Conservation (phyloP, 306 rosid genomes). For the Quercus gilva region DNA sequence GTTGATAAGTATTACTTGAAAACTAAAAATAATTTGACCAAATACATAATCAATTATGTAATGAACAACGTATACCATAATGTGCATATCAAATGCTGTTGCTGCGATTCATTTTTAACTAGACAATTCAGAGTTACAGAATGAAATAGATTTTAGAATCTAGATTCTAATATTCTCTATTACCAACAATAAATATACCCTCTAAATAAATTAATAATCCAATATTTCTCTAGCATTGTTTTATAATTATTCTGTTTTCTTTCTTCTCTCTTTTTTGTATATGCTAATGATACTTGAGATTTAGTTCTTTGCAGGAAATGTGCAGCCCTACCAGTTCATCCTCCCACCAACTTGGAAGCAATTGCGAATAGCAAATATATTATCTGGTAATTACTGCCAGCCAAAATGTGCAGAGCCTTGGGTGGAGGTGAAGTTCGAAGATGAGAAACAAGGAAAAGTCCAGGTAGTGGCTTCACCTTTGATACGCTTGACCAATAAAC, state of each 20-base stretch:
- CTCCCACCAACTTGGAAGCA: conserved; percentile 96
- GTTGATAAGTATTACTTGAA: background rate
- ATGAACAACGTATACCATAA: background rate
- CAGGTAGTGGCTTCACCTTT: conserved; percentile 94
- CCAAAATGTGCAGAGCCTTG: conserved; percentile 99
- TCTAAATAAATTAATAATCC: background rate
- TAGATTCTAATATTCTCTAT: no score
- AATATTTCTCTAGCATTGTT: background rate
- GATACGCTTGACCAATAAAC: conserved; percentile 87
- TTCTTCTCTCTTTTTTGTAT: background rate
- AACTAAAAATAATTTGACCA: background rate
- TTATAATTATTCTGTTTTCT: background rate
- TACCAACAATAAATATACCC: background rate
- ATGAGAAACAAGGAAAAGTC: conserved; percentile 85
- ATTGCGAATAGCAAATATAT: conserved; percentile 76
- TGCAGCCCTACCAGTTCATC: conserved; percentile 89
- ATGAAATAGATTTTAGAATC: no score
- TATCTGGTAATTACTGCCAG: conserved; percentile 98
- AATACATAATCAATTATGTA: background rate
- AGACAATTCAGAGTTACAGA: background rate
- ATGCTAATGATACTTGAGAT: conserved; percentile 55
- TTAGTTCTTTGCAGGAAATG: conserved; percentile 91
- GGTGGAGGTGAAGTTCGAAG: conserved; percentile 97
- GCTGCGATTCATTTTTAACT: background rate
- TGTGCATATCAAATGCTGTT: background rate